Evolutionary conservation across 371 early-diverging fungal genomes (phyloP), one percentile per base, ranked within the genome.

Genomic region (Rhizomucor pusillus): DNA sequence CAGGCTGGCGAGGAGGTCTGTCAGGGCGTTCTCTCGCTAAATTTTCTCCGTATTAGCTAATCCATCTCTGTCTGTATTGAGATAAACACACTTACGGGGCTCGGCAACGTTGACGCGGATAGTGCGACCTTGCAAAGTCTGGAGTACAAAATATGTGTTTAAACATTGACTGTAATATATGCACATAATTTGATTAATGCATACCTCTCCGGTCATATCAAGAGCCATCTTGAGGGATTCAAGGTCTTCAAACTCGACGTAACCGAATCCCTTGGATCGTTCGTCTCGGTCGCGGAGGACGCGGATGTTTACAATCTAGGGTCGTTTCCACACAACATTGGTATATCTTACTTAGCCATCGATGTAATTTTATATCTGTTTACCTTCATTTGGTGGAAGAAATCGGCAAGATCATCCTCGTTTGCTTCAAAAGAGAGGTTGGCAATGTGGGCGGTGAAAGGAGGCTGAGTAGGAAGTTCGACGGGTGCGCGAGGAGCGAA

Each of bases 261-360:
- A 97, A 23, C 92, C 95, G 59, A 90, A 95, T 14, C 98, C 98
- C 71, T 93, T 92, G 47, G 89, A 85, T 71, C 79, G 81, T 43
- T 85, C 90, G 51, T 83, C 82, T 52, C 77, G 84, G 65, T 93
- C 91, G 58, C 80, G 81, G 55, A 90, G 67, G 57, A 92, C 76
- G 40, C 89, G 81, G 40, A 90, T 80, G 43, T 75, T 78, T 45
- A 60, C 62, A 41, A 89, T 79, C 82, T 85, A 57, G 23, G 40
- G n/a, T 44, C n/a, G n/a, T n/a, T n/a, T n/a, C n/a, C n/a, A 24
- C 33, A 39, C 20, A 44, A 52, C 14, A 1, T 22, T 45, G 19
- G 14, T 47, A 12, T 37, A 23, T 1, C 18, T 25, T 13, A 20
- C 16, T 34, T 6, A n/a, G 18, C n/a, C n/a, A n/a, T 13, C 18